Conservation (phyloP, 2,329 filamentous ascomycete species). For the Endoconidiophora polonica region DNA sequence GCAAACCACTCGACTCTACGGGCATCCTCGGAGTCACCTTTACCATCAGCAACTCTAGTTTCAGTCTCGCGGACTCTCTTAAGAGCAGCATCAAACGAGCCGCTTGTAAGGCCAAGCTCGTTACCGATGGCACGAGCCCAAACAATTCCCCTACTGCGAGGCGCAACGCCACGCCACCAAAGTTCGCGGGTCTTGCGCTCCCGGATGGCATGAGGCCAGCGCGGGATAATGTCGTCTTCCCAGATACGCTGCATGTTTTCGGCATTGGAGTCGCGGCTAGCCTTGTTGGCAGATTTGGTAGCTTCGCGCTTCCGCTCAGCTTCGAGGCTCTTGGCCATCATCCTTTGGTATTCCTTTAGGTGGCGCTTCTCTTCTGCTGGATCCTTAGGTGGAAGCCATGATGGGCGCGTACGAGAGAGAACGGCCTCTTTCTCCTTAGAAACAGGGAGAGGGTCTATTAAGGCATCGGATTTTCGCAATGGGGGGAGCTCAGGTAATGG, state of each 20-base stretch:
- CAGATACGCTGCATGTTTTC: slow-evolving; percentile 45
- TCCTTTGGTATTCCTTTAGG: slow-evolving; percentile 67
- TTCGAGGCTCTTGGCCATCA: slow-evolving; percentile 52
- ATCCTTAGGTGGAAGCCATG: slow-evolving; percentile 74
- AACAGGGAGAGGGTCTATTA: slow-evolving; percentile 70
- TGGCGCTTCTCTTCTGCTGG: slow-evolving; percentile 84
- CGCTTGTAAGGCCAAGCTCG: slow-evolving; percentile 47
- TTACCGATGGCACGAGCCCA: slow-evolving; percentile 61
- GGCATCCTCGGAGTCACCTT: slow-evolving; percentile 35
- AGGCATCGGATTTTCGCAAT: slow-evolving; percentile 56
- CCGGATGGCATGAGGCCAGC: slow-evolving; percentile 55
- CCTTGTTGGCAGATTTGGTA: slow-evolving; percentile 32
- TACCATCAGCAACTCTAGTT: slow-evolving; percentile 33
- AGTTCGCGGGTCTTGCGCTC: slow-evolving; percentile 56
- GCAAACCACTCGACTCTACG: slow-evolving; percentile 43
- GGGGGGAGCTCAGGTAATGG: slow-evolving; percentile 54
- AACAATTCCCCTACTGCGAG: slow-evolving; percentile 49
- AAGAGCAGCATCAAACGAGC: slow-evolving; percentile 55
- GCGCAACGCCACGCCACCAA: slow-evolving; percentile 68
- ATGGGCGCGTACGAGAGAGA: slow-evolving; percentile 61
- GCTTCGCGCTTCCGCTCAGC: slow-evolving; percentile 43
- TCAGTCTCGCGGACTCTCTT: slow-evolving; percentile 48
- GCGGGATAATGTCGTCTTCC: slow-evolving; percentile 60
- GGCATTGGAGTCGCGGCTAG: slow-evolving; percentile 36
- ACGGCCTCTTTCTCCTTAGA: slow-evolving; percentile 80